Conservation (phyloP, 108 stramenopile species). For the Cyclotella kingstonii region DNA sequence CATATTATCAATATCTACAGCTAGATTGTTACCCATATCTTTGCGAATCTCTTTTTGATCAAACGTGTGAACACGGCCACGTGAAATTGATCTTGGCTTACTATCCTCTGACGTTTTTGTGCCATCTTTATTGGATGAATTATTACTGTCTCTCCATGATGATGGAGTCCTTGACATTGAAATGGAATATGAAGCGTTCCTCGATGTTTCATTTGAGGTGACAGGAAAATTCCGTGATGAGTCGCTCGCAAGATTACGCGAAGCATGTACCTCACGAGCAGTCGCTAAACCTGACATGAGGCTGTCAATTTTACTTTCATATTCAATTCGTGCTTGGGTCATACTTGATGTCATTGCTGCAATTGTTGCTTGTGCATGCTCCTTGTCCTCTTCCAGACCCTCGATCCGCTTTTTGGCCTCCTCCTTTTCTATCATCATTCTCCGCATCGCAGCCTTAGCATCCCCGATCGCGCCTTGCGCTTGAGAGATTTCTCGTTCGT, state of each 20-base stretch:
- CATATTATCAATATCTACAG: conserved; percentile 45
- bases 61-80: conserved; percentile 1
- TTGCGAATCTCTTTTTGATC: conserved; percentile 1
- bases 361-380: conserved; percentile 42
- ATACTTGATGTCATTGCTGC: conserved; percentile 43
- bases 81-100: neutral
- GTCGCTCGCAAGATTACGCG: conserved; percentile 19
- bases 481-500: conserved; percentile 37
- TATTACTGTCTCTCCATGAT: conserved; percentile 19
- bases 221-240: conserved; percentile 8
- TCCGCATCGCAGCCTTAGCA: conserved; percentile 39
- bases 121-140: conserved; percentile 8
- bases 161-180: conserved; percentile 19
- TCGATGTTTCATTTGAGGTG: conserved; percentile 1
- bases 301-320: conserved; percentile 44
- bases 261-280: conserved; percentile 42
- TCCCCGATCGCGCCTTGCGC: conserved; percentile 41
- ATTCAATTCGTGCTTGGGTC: conserved; percentile 34
- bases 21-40: conserved; percentile 16
- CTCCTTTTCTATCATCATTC: conserved; percentile 30
- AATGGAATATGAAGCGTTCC: conserved; percentile 10
- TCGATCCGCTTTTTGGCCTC: conserved; percentile 37
- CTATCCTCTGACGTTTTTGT: conserved; percentile 13
- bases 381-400: conserved; percentile 39
- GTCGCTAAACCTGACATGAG: conserved; percentile 44